Percentiles rank a stretch among this genome's conserved stretches.
Conservation (phyloP, 306 rosid species). For the Boehmeria nivea region DNA sequence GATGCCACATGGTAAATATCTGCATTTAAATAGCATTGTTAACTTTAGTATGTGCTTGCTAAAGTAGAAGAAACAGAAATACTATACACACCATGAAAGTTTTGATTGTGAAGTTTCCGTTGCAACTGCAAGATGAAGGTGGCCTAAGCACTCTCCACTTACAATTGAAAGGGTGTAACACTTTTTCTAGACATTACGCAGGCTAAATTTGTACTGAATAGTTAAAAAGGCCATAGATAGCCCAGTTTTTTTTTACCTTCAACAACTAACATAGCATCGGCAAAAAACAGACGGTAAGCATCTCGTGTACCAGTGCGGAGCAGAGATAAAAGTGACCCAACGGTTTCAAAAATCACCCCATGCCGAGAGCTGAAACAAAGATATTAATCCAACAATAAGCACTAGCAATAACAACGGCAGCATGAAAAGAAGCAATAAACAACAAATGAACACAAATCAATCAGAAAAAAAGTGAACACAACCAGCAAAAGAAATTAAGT, state of each 20-base stretch:
- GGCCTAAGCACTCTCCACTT: neutral
- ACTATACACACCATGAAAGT: neutral
- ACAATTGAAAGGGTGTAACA: too few relatives aligned
- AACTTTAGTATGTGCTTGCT: neutral
- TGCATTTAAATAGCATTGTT: slow-evolving; percentile 19
- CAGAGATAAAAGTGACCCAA: slow-evolving; percentile 64
- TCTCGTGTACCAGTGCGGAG: slow-evolving; percentile 74
- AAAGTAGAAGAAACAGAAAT: neutral
- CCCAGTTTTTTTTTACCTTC: slow-evolving; percentile 44
- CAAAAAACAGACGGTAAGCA: slow-evolving; percentile 58
- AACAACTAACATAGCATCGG: slow-evolving; percentile 58
- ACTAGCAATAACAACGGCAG: neutral
- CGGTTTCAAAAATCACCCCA: slow-evolving; percentile 60
- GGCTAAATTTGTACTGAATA: too few relatives aligned
- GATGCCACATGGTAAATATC: slow-evolving; percentile 61
- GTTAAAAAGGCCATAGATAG: neutral
- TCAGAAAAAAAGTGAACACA: neutral
- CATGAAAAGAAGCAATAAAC: neutral
- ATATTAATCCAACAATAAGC: slow-evolving; percentile 7
- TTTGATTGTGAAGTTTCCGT: neutral
- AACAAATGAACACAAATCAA: neutral
- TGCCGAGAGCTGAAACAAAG: slow-evolving; percentile 54
- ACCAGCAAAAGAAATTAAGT: too few relatives aligned
- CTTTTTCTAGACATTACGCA: too few relatives aligned
- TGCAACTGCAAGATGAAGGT: neutral